These are phyloP conservation scores for Xylaria sp. DNA, from an alignment of 2,329 filamentous ascomycete species.

Conservation along the genomic window DNA sequence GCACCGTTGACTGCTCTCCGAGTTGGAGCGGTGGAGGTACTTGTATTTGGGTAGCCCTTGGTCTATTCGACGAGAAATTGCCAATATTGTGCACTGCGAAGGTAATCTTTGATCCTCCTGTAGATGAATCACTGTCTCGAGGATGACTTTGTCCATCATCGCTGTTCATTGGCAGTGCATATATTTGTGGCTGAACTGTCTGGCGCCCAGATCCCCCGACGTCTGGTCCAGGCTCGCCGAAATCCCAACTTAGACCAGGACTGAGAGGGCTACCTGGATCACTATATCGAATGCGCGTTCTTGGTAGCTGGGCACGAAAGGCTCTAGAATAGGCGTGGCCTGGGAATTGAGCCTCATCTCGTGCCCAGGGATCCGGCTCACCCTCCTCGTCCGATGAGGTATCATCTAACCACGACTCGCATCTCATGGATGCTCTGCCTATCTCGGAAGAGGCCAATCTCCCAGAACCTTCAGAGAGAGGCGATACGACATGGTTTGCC, in stretches of 20 bases:
- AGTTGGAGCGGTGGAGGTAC: conserved; percentile 43
- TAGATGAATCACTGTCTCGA: neutral
- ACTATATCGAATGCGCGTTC: conserved; percentile 41
- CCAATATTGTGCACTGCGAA: conserved; percentile 34
- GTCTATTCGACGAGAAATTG: conserved; percentile 38
- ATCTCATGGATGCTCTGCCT: conserved; percentile 7
- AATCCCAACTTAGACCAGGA: conserved; percentile 30
- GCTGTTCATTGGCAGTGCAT: conserved; percentile 5
- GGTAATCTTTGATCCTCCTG: conserved; percentile 27
- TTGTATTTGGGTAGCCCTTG: conserved; percentile 23
- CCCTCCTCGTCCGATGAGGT: conserved; percentile 30
- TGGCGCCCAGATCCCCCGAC: conserved; percentile 21
- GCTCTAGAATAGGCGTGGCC: neutral
- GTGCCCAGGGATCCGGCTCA: neutral
- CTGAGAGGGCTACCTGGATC: conserved; percentile 43
- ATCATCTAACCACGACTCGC: conserved; percentile 31
- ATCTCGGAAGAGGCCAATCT: conserved; percentile 6
- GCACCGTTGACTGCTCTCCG: conserved; percentile 32
- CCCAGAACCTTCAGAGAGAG: conserved; percentile 38
- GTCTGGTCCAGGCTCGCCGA: conserved; percentile 39
- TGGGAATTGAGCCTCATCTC: conserved; percentile 2
- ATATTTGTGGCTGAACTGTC: conserved; percentile 14
- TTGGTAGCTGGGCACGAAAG: conserved; percentile 29
- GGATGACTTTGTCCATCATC: neutral
- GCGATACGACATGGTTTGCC: conserved; percentile 43